Conservation (phyloP, 2,329 filamentous ascomycete species). For the Chaetothyriales sp. region DNA sequence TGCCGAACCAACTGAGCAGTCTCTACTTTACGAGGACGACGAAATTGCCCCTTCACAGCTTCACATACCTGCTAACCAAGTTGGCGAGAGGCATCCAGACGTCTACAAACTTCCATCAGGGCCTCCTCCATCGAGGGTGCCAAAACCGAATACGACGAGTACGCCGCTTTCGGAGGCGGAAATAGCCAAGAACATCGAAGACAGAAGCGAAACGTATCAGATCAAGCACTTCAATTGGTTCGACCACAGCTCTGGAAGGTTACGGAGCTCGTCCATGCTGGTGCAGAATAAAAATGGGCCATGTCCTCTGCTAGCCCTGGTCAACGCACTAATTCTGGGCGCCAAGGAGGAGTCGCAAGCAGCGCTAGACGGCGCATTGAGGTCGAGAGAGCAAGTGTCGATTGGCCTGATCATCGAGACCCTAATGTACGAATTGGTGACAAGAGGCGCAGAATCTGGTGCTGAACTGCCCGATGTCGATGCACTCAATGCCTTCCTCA, state of each 20-base stretch:
- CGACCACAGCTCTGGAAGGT: conserved; percentile 49
- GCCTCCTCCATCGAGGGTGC: conserved; percentile 6
- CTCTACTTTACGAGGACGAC: conserved; percentile 14
- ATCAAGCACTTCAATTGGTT: conserved; percentile 86
- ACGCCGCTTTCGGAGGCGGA: conserved; percentile 19
- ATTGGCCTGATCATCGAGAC: conserved; percentile 74
- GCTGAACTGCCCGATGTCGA: conserved; percentile 66
- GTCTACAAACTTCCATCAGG: conserved; percentile 3
- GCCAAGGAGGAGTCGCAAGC: conserved; percentile 55
- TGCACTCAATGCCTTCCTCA: conserved; percentile 75
- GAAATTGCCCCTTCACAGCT: conserved; percentile 10
- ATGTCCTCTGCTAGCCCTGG: conserved; percentile 80
- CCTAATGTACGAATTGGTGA: conserved; percentile 87
- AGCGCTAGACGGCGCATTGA: conserved; percentile 62
- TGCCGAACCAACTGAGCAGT: conserved; percentile 4
- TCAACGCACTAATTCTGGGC: conserved; percentile 80
- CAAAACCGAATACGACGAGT: conserved; percentile 7
- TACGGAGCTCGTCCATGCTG: conserved; percentile 70
- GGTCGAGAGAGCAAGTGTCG: conserved; percentile 74
- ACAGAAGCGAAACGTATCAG: conserved; percentile 66
- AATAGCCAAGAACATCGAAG: conserved; percentile 26
- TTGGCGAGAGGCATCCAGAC: conserved; percentile 2
- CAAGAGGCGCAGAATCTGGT: conserved; percentile 47
- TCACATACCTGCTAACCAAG: conserved; percentile 3
- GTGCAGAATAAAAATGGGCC: conserved; percentile 91